Conservation (phyloP, 352 stramenopile species). For the Elongisporangium prolatum region DNA sequence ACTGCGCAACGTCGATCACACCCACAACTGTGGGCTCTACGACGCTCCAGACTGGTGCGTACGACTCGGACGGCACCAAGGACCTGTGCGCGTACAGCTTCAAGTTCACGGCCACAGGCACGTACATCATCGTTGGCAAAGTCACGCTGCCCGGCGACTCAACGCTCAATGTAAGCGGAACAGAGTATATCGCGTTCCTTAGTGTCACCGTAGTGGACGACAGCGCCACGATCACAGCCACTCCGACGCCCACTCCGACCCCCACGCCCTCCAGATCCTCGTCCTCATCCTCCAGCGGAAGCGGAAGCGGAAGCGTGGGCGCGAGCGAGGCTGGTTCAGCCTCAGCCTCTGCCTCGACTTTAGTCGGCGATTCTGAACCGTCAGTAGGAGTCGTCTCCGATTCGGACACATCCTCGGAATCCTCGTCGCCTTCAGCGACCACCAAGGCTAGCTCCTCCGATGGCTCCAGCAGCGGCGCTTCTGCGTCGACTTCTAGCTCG, state of each 20-base stretch:
- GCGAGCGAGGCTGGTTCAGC: conserved; percentile 10
- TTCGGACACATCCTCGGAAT: conserved; percentile 5
- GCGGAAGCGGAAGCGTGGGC: conserved; percentile 23
- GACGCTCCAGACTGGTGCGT: conserved; percentile 28
- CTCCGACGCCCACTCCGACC: conserved; percentile 11
- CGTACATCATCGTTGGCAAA: conserved; percentile 65
- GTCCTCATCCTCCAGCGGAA: conserved; percentile 9
- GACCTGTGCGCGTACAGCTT: conserved; percentile 43
- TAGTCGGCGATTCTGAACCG: conserved; percentile 9
- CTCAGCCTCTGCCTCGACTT: conserved; percentile 17
- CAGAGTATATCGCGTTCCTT: conserved; percentile 64
- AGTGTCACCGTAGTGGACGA: conserved; percentile 60
- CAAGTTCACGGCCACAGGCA: conserved; percentile 36
- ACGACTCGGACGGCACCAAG: conserved; percentile 37
- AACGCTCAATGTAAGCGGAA: conserved; percentile 36
- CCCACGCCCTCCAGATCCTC: conserved; percentile 9
- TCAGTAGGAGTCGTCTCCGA: conserved; percentile 1
- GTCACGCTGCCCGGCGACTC: conserved; percentile 44
- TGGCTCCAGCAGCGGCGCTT: conserved; percentile 1
- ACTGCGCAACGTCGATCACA: conserved; percentile 51
- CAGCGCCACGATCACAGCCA: conserved; percentile 26
- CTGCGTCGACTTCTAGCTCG: conserved; percentile 9
- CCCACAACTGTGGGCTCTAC: conserved; percentile 27
- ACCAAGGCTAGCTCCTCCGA: conserved; percentile 2
- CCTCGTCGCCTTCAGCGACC: conserved; percentile 17